Evolutionary conservation across 2,329 filamentous ascomycete genomes (phyloP).

Genomic region (Exophiala phaeomuriformis): DNA sequence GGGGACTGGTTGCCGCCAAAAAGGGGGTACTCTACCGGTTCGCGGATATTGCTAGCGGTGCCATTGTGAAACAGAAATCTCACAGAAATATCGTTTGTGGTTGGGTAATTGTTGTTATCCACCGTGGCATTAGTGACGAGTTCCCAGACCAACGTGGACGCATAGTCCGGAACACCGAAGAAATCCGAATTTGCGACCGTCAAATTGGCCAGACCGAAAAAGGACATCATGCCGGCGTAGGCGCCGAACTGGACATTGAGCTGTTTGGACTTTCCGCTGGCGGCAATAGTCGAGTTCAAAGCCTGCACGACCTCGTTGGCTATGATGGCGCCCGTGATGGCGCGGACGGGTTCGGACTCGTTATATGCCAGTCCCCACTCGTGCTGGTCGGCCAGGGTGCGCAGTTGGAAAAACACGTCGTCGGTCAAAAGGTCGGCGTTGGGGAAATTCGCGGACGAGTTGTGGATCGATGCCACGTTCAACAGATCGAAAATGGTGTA

Average conservation of each 20-base stretch:
- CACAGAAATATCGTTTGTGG: slow-evolving; percentile 44
- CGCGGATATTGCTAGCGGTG: slow-evolving; percentile 41
- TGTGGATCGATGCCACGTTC: slow-evolving; percentile 58
- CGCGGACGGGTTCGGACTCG: slow-evolving; percentile 41
- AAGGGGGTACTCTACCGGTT: slow-evolving; percentile 50
- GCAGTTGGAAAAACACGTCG: slow-evolving; percentile 60
- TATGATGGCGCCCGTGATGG: slow-evolving; percentile 55
- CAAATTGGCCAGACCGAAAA: slow-evolving; percentile 54
- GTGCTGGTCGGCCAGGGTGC: slow-evolving; percentile 67
- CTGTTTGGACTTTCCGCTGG: slow-evolving; percentile 33
- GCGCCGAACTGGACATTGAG: slow-evolving; percentile 53
- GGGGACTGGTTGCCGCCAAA: slow-evolving; percentile 50
- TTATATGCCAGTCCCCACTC: slow-evolving; percentile 83
- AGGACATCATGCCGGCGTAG: slow-evolving; percentile 54
- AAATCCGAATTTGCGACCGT: slow-evolving; percentile 53
- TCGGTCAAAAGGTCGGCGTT: slow-evolving; percentile 49
- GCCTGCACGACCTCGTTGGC: slow-evolving; percentile 52
- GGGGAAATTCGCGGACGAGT: slow-evolving; percentile 51
- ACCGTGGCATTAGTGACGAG: slow-evolving; percentile 47
- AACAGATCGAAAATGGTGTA: slow-evolving; percentile 60
- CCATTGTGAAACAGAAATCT: slow-evolving; percentile 59
- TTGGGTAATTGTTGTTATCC: slow-evolving; percentile 35
- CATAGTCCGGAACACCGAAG: slow-evolving; percentile 73
- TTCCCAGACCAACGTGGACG: slow-evolving; percentile 74
- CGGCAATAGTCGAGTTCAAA: slow-evolving; percentile 37